Base-by-base conservation (phyloP, 1,139 yeast genomes). In the Nakaseomyces nivariensis region DNA sequence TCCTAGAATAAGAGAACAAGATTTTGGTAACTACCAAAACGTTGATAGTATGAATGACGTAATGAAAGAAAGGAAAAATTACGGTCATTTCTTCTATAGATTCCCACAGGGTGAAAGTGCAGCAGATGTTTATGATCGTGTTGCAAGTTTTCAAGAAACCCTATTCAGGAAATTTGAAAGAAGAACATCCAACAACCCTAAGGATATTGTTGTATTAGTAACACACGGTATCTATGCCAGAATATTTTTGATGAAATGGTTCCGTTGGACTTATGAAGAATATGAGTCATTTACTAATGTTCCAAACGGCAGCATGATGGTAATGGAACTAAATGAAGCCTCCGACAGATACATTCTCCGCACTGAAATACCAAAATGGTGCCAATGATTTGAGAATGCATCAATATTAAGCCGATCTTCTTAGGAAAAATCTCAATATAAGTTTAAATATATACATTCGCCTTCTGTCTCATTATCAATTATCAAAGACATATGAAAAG, bases 141-240 rank as follows among this genome's bases (percentile, higher is more conserved):
- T 90, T 53, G 85, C 96, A 2, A 85, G 94, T 37, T 89, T 89
- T 66, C 88, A 88, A 63, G 96, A 88, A 65, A 79, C 95, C 0
- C 67, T 89, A 44, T 87, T 82, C 64, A 73, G 97, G 42, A 94
- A 85, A 62, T 89, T 89, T 62, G 79, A 78, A 72, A 58, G 52
- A 48, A 55, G 40, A 49, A 51, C 45, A 31, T 46, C 48, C 43
- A 51, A 53, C 33, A 56, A 51, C 31, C 58, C 59, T n/a, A 53
- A 66, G 46, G 67, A 64, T 49, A 82, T 88, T 17, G 73, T 88
- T 46, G 90, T 89, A 1, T 70, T 89, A 47, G 96, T 89, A 37
- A 84, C 96, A 2, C 97, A 89, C 65, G 97, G 97, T 7, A 86
- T 89, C 22, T 88, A 95, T 94, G 86, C 95, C 4, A 72, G 97